Conservation (phyloP, 2,329 filamentous ascomycete genomes). For the Orbilia javanica region DNA sequence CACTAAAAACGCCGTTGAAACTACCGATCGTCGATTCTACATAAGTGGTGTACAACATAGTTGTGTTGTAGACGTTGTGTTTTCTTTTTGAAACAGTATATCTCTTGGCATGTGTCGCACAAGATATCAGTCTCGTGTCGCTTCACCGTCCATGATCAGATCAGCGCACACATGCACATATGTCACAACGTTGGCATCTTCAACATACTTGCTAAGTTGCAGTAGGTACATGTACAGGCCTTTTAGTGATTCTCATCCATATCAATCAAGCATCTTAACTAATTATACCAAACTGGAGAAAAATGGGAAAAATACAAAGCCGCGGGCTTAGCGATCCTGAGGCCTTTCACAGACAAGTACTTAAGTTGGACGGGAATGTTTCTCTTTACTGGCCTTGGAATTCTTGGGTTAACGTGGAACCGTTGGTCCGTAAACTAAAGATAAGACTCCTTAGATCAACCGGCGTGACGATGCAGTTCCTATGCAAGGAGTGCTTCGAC, state of each 20-base stretch:
- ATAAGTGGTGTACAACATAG: background rate
- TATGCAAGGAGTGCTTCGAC: constrained; percentile 9
- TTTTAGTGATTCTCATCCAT: too few species aligned
- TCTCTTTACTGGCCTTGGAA: background rate
- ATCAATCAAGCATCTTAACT: background rate
- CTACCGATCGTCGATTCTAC: background rate
- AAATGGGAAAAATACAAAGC: background rate
- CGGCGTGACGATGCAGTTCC: constrained; percentile 2
- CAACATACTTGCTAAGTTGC: too few species aligned
- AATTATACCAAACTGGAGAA: background rate
- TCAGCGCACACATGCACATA: too few species aligned
- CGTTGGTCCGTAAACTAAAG: background rate
- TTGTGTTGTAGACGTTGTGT: constrained; percentile 15
- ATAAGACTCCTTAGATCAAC: background rate
- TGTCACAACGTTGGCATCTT: too few species aligned
- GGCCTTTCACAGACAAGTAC: too few species aligned
- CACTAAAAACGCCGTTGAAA: background rate
- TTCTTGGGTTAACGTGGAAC: background rate
- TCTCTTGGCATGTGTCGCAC: background rate
- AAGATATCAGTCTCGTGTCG: too few species aligned
- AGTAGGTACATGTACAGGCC: too few species aligned
- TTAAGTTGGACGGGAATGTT: background rate
- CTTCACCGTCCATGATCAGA: too few species aligned
- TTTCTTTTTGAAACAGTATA: background rate
- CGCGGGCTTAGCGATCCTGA: background rate